Evolutionary conservation across 257 asterid species (phyloP), one percentile per base, ranked within the genome.

Genomic region (Agastache rugosa): DNA sequence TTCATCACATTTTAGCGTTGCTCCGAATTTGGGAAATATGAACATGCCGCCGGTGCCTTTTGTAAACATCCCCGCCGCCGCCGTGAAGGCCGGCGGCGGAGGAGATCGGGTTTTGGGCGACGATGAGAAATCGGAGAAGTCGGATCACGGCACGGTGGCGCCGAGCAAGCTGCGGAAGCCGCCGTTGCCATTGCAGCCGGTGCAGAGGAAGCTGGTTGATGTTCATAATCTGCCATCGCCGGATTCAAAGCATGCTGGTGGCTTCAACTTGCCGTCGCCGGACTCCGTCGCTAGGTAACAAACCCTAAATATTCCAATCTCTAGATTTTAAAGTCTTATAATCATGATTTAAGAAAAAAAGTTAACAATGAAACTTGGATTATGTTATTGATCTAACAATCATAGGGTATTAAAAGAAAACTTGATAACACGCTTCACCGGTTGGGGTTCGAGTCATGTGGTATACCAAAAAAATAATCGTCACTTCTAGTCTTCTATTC

Each of bases 281-380:
- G 97, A 91, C 71, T 91, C 97, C 29, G 91, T 88, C 19, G 85
- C 90, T 16, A 88, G 97, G 97, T 90, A 82, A 63, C 50, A 3
- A 37, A 35, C 5, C 14, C 0, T 35, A 17, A n/a, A n/a, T n/a
- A 19, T 19, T 10, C 6, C 29, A 51, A 7, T 17, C 5, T 51
- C 17, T 17, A 12, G 2, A 51, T 51, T 7, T 16, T 48, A 6
- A 48, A 39, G 12, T 39, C 12, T 39, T 8, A 39, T 0, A 9
- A 39, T 39, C 12, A 8, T 37, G 11, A 39, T 8, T 9, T 8
- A 39, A 8, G 3, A 1, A 39, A 31, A 31, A 39, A 39, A 39
- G 11, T 31, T 8, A 9, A 39, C 12, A 8, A 8, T 8, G 12
- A 39, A 37, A 37, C 11, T 37, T 37, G 42, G 37, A 35, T 35